Conservation (phyloP, 495 filamentous ascomycete genomes). For the Penicillium malachiteum region DNA sequence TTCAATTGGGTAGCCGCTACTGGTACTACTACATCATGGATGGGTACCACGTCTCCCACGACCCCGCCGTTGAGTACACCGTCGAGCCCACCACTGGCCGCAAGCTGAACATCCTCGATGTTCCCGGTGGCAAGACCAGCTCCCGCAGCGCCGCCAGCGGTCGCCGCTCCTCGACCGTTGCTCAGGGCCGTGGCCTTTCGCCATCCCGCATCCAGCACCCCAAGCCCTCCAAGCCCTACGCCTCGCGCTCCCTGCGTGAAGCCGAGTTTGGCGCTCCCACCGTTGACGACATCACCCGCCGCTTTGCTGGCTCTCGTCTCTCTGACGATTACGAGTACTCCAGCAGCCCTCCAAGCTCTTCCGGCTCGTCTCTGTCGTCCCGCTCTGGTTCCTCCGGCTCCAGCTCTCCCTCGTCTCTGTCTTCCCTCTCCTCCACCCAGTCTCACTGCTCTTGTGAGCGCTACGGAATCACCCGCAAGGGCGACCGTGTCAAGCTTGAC, state of each 20-base stretch:
- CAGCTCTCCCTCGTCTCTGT: conserved; percentile 68
- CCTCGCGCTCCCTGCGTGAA: conserved; percentile 80
- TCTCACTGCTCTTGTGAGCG: conserved; percentile 82
- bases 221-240: conserved; percentile 82
- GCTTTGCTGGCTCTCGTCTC: conserved; percentile 70
- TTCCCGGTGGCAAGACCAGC: conserved; percentile 48
- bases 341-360: conserved; percentile 68
- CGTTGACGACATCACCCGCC: conserved; percentile 69
- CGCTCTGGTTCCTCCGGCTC: conserved; percentile 62
- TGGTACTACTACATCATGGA: conserved; percentile 99
- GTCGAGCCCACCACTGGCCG: conserved; percentile 96
- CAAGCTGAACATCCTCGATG: conserved; percentile 78
- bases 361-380: conserved; percentile 71
- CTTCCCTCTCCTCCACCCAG: conserved; percentile 70
- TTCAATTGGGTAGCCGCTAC: conserved; percentile 85
- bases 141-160: conserved; percentile 23
- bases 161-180: conserved; percentile 56
- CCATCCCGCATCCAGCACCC: conserved; percentile 87
- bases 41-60: conserved; percentile 97
- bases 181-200: conserved; percentile 82
- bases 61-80: conserved; percentile 85
- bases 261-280: conserved; percentile 64
- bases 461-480: conserved; percentile 92
- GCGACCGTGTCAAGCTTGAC: conserved; percentile 90
- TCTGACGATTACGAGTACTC: conserved; percentile 65